Base-by-base conservation (phyloP, 2,329 filamentous ascomycete species). In the Aspergillus versicolor region DNA sequence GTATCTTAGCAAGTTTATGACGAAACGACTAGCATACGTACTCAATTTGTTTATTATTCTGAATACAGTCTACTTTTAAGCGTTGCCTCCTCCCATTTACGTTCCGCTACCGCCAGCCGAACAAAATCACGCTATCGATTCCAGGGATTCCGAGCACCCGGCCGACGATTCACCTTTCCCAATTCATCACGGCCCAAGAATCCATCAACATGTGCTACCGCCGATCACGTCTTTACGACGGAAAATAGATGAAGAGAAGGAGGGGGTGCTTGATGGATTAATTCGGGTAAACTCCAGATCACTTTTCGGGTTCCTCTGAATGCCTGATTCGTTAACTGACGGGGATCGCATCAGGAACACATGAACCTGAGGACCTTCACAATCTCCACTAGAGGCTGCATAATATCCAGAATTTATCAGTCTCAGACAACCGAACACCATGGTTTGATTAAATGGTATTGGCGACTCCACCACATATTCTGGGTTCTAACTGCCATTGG, bases 1-100 rank as follows among this genome's bases (percentile, higher is more conserved):
- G 53, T 59, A 30, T 52, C 34, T 51, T 58, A 50, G 43, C 46
- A 50, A 34, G 11, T 27, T 45, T 45, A 58, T 38, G 51, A 58
- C 46, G 56, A 58, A 44, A 54, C 19, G 40, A 54, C 37, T 38
- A 3, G n/a, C 49, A 15, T 37, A 32, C 27, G 49, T 49, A 43
- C 21, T 42, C 32, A 15, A 30, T 21, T 21, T 19, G 8, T 34
- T 30, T 34, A 34, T 15, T 37, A 13, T 7, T n/a, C 34, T 13
- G 13, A 13, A 15, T 15, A n/a, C 34, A 13, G 15, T n/a, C 34
- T 37, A 37, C 6, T 30, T 3, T n/a, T n/a, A 37, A 37, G n/a
- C 6, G 34, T 4, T 9, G 9, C 9, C 8, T 11, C 27, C 24
- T 24, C 24, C 24, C 5, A 6, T 5, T 7, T 2, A 24, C 5